Evolutionary conservation across 768 basidiomycete species (phyloP).

Genomic region (Tylopilus felleus): DNA sequence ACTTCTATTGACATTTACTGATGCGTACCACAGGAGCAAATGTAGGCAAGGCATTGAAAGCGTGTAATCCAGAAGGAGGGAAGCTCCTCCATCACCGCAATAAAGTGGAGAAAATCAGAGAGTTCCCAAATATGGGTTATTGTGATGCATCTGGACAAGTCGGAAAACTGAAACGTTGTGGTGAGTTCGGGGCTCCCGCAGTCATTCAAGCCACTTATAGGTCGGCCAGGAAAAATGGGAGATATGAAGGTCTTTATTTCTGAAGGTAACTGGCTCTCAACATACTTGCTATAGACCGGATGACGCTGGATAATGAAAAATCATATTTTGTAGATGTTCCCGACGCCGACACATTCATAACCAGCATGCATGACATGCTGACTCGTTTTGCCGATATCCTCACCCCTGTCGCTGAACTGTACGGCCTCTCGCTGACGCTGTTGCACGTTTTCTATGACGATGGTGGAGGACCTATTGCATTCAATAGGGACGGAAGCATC

Average conservation of each 20-base stretch:
- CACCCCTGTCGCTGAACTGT: neutral
- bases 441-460: neutral
- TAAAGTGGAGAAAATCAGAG: neutral
- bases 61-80: neutral
- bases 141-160: neutral
- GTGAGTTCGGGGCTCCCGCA: neutral
- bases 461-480: conserved; percentile 62
- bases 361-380: neutral
- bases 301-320: neutral
- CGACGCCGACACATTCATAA: neutral
- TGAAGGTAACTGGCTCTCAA: neutral
- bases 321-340: neutral
- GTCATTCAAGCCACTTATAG: neutral
- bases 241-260: neutral
- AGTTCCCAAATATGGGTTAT: neutral
- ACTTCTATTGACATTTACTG: too few relatives aligned
- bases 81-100: neutral
- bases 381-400: too few relatives aligned
- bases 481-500: conserved; percentile 85
- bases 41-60: neutral
- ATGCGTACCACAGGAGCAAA: neutral
- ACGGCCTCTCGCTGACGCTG: neutral
- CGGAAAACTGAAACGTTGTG: neutral
- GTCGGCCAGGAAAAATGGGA: neutral
- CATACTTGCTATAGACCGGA: too few relatives aligned